phyloP scores from a whole-genome alignment of 176 grass and related monocot genomes.

The Aechmea fasciata region DNA sequence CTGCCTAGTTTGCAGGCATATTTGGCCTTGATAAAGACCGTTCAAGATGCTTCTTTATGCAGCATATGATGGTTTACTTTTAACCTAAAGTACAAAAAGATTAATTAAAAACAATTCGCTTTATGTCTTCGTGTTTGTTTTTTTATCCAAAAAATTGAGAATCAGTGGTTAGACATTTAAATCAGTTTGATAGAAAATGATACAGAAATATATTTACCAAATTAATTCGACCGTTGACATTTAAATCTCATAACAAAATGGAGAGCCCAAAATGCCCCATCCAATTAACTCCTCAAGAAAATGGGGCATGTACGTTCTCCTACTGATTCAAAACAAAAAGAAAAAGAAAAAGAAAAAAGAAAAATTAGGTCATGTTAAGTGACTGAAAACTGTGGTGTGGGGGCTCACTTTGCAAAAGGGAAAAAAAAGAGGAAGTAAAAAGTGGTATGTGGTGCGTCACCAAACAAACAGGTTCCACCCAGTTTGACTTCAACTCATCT shows the following conservation, averaged over 20 bases:
- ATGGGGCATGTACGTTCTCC: too few species aligned
- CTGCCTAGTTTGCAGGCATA: too few species aligned
- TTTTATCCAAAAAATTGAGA: background rate
- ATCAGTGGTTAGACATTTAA: too few species aligned
- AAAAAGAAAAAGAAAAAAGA: too few species aligned
- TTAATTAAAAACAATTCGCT: background rate
- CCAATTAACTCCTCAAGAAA: background rate
- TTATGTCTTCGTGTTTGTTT: background rate
- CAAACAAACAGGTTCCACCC: conserved; percentile 7
- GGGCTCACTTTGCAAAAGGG: background rate
- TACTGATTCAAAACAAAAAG: background rate
- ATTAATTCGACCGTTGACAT: too few species aligned
- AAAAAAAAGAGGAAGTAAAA: background rate
- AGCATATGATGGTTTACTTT: background rate
- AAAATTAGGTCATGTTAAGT: background rate
- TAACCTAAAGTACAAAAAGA: background rate
- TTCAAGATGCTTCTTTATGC: too few species aligned
- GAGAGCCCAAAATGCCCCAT: background rate
- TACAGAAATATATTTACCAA: too few species aligned
- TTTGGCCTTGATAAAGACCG: too few species aligned
- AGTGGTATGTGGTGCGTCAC: conserved; percentile 2
- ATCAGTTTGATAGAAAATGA: too few species aligned
- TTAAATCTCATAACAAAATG: background rate
- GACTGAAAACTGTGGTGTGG: background rate
- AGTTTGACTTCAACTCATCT: conserved; percentile 26